Base-by-base conservation (phyloP, 495 filamentous ascomycete species). In the Neurospora sp. region DNA sequence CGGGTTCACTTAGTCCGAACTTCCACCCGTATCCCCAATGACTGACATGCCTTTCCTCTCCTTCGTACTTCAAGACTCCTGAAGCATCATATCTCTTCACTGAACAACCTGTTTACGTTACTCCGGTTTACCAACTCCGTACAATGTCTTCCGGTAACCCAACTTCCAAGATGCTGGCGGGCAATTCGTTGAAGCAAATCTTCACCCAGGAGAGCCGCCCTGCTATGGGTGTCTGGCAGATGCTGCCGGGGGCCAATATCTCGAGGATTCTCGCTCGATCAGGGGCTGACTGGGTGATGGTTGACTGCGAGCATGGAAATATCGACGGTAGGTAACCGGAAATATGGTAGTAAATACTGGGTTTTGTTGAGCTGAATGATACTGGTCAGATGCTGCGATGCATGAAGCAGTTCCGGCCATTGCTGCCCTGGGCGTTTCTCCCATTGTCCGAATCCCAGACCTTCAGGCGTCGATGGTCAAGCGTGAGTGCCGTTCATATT, bases 281-380 rank as follows among this genome's bases (percentile, higher is more conserved):
- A 5, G 90, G 90, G 7, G 87, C 90, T 3, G 91, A 93, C 79
- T 94, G 91, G 91, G 86, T 93, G 3, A 85, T 91, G 77, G 88
- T 94, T 22, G 92, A 94, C 80, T 89, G 86, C 68, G 91, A 93
- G 78, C 92, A 95, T 81, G 92, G 92, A 22, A 92, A 92, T 75
- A 91, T 94, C 37, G 90, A 91, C 76, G 91, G 90, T 91, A 82
- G 44, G 27, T 48, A n/a, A 66, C 31, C 20, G 20, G 14, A 20
- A 22, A 46, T 8, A 70, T 44, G 37, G 48, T 18, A 4, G 31
- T 22, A 31, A 44, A 70, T 39, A 39, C 42, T 72, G 72, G 38
- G 44, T 3, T 20, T 4, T 14, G 22, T 6, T 12, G 48, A 40
- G 41, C 16, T 16, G 68, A 66, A 77, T 75, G 75, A 80, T 39